A percentile compares a stretch with the other conserved stretches of the same genome.
Evolutionary conservation across 1,284 basidiomycete genomes (phyloP).

Genomic region (Papiliotrema laurentii): DNA sequence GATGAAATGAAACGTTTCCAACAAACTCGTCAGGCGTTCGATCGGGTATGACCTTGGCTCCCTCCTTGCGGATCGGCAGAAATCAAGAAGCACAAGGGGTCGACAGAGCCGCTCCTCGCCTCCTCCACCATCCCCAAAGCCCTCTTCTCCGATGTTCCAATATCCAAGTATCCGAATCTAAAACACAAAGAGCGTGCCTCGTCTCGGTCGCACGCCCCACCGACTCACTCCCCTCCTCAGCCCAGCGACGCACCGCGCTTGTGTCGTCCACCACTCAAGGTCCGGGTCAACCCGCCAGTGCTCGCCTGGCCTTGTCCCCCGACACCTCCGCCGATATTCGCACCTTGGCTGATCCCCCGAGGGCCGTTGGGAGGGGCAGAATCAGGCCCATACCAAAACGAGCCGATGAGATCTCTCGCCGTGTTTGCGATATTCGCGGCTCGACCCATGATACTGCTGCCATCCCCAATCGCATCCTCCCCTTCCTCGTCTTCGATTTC

Average conservation of each 20-base stretch:
- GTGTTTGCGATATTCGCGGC: slow-evolving; percentile 49
- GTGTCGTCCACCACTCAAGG: not conserved
- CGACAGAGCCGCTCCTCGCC: too few species aligned
- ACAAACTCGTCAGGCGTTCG: too few species aligned
- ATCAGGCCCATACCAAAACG: slow-evolving; percentile 45
- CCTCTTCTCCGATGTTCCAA: too few species aligned
- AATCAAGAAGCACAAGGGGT: too few species aligned
- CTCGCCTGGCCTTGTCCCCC: not conserved
- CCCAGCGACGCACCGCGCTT: slow-evolving; percentile 3
- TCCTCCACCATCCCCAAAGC: too few species aligned
- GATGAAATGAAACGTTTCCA: too few species aligned
- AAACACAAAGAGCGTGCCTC: too few species aligned
- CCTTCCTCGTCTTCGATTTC: not conserved
- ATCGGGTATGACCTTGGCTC: too few species aligned
- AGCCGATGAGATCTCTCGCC: slow-evolving; percentile 48
- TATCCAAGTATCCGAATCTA: too few species aligned
- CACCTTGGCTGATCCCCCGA: not conserved
- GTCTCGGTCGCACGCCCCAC: too few species aligned
- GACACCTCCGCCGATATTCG: not conserved
- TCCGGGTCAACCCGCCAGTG: not conserved
- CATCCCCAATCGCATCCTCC: slow-evolving; percentile 28
- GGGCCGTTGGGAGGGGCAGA: not conserved
- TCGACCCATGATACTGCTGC: slow-evolving; percentile 42
- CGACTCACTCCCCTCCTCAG: too few species aligned
- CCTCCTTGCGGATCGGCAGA: too few species aligned